These are phyloP conservation scores for Xylaria digitata DNA, from an alignment of 2,329 filamentous ascomycete genomes.

Conservation along the genomic window DNA sequence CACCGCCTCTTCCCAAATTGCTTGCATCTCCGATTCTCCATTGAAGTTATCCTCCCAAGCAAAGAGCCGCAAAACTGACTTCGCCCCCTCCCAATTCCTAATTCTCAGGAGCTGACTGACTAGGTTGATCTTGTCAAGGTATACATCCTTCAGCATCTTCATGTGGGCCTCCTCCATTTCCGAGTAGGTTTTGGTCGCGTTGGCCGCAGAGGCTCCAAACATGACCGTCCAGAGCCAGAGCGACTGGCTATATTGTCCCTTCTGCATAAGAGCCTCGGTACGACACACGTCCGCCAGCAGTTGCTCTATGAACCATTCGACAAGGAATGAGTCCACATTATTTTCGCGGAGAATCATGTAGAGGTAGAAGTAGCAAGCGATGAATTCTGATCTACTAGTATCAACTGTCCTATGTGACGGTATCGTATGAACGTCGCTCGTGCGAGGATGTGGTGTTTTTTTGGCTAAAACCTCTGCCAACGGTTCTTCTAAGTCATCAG, in stretches of 20 bases:
- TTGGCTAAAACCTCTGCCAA: constrained; percentile 47
- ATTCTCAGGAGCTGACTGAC: constrained; percentile 54
- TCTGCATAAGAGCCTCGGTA: constrained; percentile 55
- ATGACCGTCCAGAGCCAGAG: constrained; percentile 61
- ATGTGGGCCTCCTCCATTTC: constrained; percentile 54
- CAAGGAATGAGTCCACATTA: constrained; percentile 56
- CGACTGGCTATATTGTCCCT: constrained; percentile 56
- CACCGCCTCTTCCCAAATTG: constrained; percentile 57
- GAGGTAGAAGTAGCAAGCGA: constrained; percentile 61
- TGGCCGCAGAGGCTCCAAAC: constrained; percentile 58
- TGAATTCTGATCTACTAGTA: constrained; percentile 58
- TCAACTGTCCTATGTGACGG: constrained; percentile 45
- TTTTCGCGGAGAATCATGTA: constrained; percentile 58
- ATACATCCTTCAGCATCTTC: constrained; percentile 53
- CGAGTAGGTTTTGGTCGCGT: constrained; percentile 53
- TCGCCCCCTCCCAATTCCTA: constrained; percentile 55
- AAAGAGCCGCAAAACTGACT: constrained; percentile 53
- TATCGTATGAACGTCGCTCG: constrained; percentile 27
- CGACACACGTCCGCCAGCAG: constrained; percentile 57
- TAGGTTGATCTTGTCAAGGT: constrained; percentile 56
- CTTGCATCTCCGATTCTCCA: constrained; percentile 54
- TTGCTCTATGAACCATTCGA: constrained; percentile 60
- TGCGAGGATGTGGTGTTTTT: constrained; percentile 42
- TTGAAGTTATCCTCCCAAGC: constrained; percentile 56
- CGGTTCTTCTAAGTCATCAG: constrained; percentile 43